Conservation (phyloP, 2,329 filamentous ascomycete species). For the Pseudovirgaria hyperparasitica region DNA sequence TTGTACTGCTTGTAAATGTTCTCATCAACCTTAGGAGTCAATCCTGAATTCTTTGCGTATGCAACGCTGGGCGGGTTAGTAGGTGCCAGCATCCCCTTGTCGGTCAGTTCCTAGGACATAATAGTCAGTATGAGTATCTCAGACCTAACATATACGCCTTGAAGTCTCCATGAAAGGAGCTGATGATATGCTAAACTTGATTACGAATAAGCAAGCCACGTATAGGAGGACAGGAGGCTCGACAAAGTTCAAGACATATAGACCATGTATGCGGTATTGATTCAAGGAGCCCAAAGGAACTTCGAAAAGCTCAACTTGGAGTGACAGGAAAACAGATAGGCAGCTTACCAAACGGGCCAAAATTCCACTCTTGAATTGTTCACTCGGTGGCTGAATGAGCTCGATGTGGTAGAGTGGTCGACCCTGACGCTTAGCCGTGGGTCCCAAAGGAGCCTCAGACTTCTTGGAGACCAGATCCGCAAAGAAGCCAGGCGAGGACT, state of each 20-base stretch:
- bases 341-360: constrained; percentile 17
- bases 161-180: background rate
- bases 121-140: constrained; percentile 2
- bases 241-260: background rate
- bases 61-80: constrained; percentile 11
- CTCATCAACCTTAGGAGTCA: constrained; percentile 10
- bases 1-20: constrained; percentile 25
- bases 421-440: constrained; percentile 12
- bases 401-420: constrained; percentile 19
- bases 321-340: background rate
- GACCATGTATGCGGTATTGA: background rate
- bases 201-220: too few relatives aligned
- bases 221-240: too few relatives aligned
- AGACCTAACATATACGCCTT: background rate
- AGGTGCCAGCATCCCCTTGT: constrained; percentile 16
- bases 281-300: background rate
- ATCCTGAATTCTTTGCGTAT: constrained; percentile 22
- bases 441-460: constrained; percentile 15
- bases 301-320: background rate
- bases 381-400: constrained; percentile 12
- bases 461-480: constrained; percentile 16
- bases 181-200: background rate
- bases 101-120: constrained; percentile 18
- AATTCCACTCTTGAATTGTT: constrained; percentile 11
- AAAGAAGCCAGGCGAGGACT: constrained; percentile 17